These are phyloP conservation scores for Phanerochaete carnosa DNA, from an alignment of 768 basidiomycete genomes.

Conservation along the genomic window DNA sequence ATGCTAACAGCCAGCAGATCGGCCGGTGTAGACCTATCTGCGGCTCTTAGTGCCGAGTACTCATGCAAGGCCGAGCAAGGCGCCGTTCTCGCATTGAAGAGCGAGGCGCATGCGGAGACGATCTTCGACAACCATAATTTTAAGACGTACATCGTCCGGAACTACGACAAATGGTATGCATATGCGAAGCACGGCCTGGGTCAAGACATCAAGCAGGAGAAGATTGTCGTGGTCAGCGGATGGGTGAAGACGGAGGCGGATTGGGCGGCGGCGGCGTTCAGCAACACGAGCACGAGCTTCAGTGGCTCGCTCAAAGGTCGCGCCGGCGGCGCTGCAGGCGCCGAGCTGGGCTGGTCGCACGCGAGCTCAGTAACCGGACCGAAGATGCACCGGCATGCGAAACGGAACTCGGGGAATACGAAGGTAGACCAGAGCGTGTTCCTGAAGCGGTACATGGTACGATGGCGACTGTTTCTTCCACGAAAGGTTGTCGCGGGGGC, in stretches of 20 bases:
- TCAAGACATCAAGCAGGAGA: not conserved
- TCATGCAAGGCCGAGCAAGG: not conserved
- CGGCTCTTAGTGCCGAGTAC: not conserved
- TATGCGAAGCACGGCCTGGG: not conserved
- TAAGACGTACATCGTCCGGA: not conserved
- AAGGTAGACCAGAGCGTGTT: not conserved
- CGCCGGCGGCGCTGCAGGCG: not conserved
- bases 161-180: not conserved
- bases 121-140: not conserved
- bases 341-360: not conserved
- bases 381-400: not conserved
- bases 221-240: not conserved
- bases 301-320: not conserved
- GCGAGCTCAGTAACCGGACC: not conserved
- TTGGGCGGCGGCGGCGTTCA: not conserved
- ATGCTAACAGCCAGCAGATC: not conserved
- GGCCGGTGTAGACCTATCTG: not conserved
- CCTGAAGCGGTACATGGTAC: not conserved
- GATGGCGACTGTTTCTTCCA: not conserved
- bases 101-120: not conserved
- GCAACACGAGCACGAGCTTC: not conserved
- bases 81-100: not conserved
- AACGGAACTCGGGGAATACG: not conserved
- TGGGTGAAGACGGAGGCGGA: not conserved
- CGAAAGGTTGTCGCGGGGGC: not conserved